Evolutionary conservation across 176 grass and related monocot species (phyloP), one percentile per base, ranked within the genome.

Genomic region (Cenchrus fungigraminus): DNA sequence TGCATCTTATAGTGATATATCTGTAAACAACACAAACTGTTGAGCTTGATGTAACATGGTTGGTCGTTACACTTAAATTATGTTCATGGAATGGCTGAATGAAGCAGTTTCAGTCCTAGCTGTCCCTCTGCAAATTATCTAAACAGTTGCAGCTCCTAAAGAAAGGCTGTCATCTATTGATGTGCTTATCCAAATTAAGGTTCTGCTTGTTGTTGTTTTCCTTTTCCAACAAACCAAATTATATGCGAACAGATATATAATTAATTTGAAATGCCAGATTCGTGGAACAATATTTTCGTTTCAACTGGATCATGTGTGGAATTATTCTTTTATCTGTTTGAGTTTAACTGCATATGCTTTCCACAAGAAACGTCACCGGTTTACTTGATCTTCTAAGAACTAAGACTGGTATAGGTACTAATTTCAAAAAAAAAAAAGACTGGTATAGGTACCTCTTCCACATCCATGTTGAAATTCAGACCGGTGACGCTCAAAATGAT

Each of bases 1-100:
- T 63, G 65, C 28, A 75, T 4, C 45, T 75, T 83, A 65, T 12
- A 44, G 11, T 44, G 31, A 13, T 29, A 53, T 10, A 29, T 64
- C 7, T 71, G 0, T 79, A 51, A 40, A 0, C 9, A 31, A 63
- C 28, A 16, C 12, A 71, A 58, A 45, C 25, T 53, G 0, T 80
- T 86, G 32, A n/a, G 13, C 0, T 65, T 77, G 72, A 84, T 76
- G n/a, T 34, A 85, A 83, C 10, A 51, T 62, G 54, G 19, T 16
- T 81, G 56, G 1, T 16, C 51, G 47, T 8, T 63, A 50, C 43
- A 46, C 54, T 58, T 17, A 29, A 46, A 13, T 17, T 82, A 47
- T 50, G 29, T 83, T 83, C 55, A 13, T 61, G 42, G 57, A 17
- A 14, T 62, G 34, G 13, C n/a, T 42, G 7, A 62, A n/a, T 12